phyloP scores from a whole-genome alignment of 108 stramenopile genomes.

The Ochromonas danica region DNA sequence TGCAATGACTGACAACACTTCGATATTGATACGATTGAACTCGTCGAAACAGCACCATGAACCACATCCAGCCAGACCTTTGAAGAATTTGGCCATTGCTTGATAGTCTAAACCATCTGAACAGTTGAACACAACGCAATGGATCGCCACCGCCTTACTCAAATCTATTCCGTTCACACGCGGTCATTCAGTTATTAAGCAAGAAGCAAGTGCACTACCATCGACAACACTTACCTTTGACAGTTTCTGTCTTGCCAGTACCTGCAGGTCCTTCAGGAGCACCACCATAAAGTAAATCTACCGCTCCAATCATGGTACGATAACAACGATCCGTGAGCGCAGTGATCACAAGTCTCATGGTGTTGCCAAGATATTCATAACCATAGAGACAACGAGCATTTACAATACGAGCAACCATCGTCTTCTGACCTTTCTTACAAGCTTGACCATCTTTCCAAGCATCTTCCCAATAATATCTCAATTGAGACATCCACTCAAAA shows the following conservation, averaged over 20 bases:
- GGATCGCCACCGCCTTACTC: constrained; percentile 61
- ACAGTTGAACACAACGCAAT: constrained; percentile 73
- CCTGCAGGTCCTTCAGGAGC: constrained; percentile 71
- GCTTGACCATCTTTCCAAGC: constrained; percentile 64
- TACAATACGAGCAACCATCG: constrained; percentile 63
- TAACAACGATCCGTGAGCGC: constrained; percentile 70
- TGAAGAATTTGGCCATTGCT: constrained; percentile 72
- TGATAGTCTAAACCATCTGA: constrained; percentile 65
- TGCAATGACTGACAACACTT: constrained; percentile 67
- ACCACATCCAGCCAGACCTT: constrained; percentile 67
- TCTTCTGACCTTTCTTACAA: constrained; percentile 57
- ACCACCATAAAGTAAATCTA: constrained; percentile 67
- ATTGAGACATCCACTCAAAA: constrained; percentile 65
- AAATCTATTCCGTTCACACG: constrained; percentile 50
- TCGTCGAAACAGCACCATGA: constrained; percentile 73
- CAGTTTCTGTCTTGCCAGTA: constrained; percentile 71
- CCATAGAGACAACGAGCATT: constrained; percentile 64
- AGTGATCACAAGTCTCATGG: constrained; percentile 66
- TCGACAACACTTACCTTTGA: constrained; percentile 42
- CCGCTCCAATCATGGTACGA: constrained; percentile 68
- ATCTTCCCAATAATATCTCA: constrained; percentile 66
- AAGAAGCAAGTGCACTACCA: not conserved
- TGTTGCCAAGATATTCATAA: constrained; percentile 69
- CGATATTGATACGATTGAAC: constrained; percentile 70
- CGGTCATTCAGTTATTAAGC: not conserved